A percentile compares a stretch with the other conserved stretches of the same genome.
These are phyloP conservation scores for Pestalotiopsis sp. DNA, from an alignment of 2,329 filamentous ascomycete genomes.

Conservation along the genomic window DNA sequence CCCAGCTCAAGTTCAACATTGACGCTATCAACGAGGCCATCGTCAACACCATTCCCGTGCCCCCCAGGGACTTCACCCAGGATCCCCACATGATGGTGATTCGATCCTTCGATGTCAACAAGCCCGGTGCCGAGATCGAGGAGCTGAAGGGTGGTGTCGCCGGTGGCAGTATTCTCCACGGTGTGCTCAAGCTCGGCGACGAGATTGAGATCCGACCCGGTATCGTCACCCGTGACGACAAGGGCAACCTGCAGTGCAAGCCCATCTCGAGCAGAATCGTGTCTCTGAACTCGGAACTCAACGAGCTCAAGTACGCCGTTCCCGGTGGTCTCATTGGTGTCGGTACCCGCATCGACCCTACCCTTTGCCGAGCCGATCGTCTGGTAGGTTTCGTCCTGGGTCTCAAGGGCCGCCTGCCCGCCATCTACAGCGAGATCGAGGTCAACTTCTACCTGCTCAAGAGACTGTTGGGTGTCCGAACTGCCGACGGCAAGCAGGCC, in stretches of 20 bases:
- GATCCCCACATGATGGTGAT: constrained; percentile 99
- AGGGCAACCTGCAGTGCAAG: constrained; percentile 92
- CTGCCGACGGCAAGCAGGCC: constrained; percentile 96
- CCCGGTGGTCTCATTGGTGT: constrained; percentile 98
- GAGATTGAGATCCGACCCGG: constrained; percentile 99
- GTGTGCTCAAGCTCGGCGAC: constrained; percentile 94
- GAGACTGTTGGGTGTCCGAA: constrained; percentile 93
- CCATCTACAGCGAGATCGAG: constrained; percentile 98
- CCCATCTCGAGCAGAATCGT: constrained; percentile 96
- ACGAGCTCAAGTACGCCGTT: constrained; percentile 97
- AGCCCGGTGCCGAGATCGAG: constrained; percentile 96
- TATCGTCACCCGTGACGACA: constrained; percentile 93
- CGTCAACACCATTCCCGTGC: constrained; percentile 92
- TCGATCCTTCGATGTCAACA: constrained; percentile 99
- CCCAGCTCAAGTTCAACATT: constrained; percentile 99
- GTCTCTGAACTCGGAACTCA: constrained; percentile 94
- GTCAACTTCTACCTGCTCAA: constrained; percentile 99
- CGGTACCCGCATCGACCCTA: constrained; percentile 95
- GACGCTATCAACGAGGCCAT: constrained; percentile 97
- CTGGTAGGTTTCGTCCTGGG: constrained; percentile 97
- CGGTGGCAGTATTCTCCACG: constrained; percentile 93
- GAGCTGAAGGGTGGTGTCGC: constrained; percentile 98
- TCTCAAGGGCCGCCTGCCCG: constrained; percentile 88
- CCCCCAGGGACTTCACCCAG: constrained; percentile 84
- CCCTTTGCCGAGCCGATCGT: constrained; percentile 97